Base-by-base conservation (phyloP, 345 rosid species). In the Eucalyptus pauciflora region DNA sequence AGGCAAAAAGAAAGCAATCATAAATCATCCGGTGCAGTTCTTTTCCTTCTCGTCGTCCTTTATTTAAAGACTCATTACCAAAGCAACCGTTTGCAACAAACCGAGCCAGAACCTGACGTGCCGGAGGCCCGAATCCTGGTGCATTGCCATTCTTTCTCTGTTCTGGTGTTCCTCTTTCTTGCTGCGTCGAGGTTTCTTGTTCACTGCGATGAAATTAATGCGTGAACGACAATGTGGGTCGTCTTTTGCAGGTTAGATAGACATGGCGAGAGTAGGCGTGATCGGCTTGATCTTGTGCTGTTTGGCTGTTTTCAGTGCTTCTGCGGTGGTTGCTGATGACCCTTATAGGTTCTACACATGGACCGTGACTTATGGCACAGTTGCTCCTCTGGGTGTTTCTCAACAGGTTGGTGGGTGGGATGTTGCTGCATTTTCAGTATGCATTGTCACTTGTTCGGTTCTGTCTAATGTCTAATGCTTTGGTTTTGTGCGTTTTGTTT, bases 401-500 rank as follows among this genome's bases (percentile, higher is more conserved):
- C 99, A 96, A 92, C 96, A 95, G 98, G 99, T 97, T 85, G 87
- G 88, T 88, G 18, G 31, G 60, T 64, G 22, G 50, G 5, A 58
- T 31, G 41, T 89, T 87, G 58, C 81, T 24, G 46, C 49, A 86
- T 67, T 15, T 46, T 15, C 58, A 51, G 43, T 86, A 41, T 85
- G 88, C 51, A 50, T 29, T 50, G 88, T 50, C 86, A 13, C 33
- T 8, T 50, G 76, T 87, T 85, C 83, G 69, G 89, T 60, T 87
- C 87, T 58, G 83, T 60, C 86, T 15, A 60, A 87, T 85, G 52
- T 49, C 24, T 50, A 13, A 50, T 25, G 50, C 58, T 15, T 88
- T 88, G 86, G 48, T 20, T 24, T 85, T 20, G 13, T 51, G 69
- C n/a, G 7, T 10, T 0, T 52, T 29, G 87, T 24, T 33, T 86